phyloP scores from a whole-genome alignment of 768 basidiomycete genomes.

The Leccinum subgranulosum region DNA sequence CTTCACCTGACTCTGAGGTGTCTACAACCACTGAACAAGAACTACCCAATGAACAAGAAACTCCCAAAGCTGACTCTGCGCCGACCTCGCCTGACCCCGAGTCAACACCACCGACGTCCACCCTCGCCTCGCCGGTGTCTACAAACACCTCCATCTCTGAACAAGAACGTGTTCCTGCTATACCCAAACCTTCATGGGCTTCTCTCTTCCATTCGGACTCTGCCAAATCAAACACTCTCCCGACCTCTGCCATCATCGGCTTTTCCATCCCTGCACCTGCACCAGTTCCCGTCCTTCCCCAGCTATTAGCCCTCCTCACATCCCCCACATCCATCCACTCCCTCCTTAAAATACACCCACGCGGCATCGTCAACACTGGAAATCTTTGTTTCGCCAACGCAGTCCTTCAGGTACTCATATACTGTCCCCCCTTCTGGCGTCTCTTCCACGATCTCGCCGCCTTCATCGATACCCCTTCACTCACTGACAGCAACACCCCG shows the following conservation, averaged over 20 bases:
- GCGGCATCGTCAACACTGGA: slow-evolving; percentile 90
- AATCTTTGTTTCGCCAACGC: slow-evolving; percentile 99
- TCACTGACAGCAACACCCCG: slow-evolving; percentile 39
- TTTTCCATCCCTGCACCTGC: slow-evolving; percentile 63
- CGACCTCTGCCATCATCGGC: slow-evolving; percentile 69
- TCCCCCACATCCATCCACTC: slow-evolving; percentile 30
- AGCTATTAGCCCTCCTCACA: slow-evolving; percentile 54
- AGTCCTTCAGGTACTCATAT: slow-evolving; percentile 86
- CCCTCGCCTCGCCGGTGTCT: slow-evolving; percentile 56
- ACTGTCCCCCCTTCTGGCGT: slow-evolving; percentile 81
- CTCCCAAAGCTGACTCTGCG: too few relatives aligned
- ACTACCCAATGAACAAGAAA: too few relatives aligned
- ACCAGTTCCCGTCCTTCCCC: slow-evolving; percentile 36
- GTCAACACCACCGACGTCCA: slow-evolving; percentile 40
- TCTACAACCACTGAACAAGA: too few relatives aligned
- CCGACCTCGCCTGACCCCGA: too few relatives aligned
- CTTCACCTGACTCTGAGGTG: slow-evolving; percentile 53
- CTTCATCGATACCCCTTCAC: slow-evolving; percentile 37
- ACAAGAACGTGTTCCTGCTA: slow-evolving; percentile 10
- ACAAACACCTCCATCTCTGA: slow-evolving; percentile 54
- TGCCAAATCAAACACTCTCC: slow-evolving; percentile 49
- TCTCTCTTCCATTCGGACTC: slow-evolving; percentile 57
- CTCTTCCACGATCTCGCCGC: slow-evolving; percentile 72
- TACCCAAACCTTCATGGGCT: slow-evolving; percentile 70
- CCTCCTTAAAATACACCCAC: slow-evolving; percentile 47